phyloP scores from a whole-genome alignment of 2,329 filamentous ascomycete species.

The Aureobasidium lini region DNA sequence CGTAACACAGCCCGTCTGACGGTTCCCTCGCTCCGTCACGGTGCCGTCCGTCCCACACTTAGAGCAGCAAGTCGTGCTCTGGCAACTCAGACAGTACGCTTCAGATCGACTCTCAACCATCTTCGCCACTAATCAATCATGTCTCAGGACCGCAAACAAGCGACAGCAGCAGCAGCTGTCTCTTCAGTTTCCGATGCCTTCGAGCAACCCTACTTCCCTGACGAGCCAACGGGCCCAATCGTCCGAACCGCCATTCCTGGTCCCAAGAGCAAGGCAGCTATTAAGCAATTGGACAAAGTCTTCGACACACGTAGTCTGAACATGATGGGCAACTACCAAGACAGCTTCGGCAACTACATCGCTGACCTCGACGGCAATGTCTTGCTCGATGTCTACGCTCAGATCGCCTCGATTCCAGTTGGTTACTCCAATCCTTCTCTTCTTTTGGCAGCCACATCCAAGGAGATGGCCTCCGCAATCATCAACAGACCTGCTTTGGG shows the following conservation, averaged over 20 bases:
- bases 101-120: no score
- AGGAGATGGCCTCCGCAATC: constrained; percentile 68
- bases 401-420: constrained; percentile 83
- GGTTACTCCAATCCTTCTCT: constrained; percentile 82
- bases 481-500: constrained; percentile 82
- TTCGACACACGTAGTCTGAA: constrained; percentile 80
- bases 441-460: constrained; percentile 58
- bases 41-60: constrained; percentile 16
- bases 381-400: constrained; percentile 70
- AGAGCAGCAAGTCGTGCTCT: constrained; percentile 16
- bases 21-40: constrained; percentile 19
- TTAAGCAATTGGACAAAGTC: constrained; percentile 62
- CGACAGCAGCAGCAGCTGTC: constrained; percentile 17
- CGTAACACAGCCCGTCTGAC: constrained; percentile 26
- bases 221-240: constrained; percentile 47
- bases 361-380: constrained; percentile 61
- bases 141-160: constrained; percentile 11
- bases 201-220: constrained; percentile 46
- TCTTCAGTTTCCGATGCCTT: constrained; percentile 14
- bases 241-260: constrained; percentile 59
- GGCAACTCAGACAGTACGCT: constrained; percentile 13
- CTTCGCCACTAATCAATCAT: background rate
- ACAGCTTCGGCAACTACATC: constrained; percentile 71
- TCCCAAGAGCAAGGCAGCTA: constrained; percentile 59
- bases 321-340: constrained; percentile 65